These are phyloP conservation scores for Phytophthora palmivora DNA, from an alignment of 352 stramenopile genomes.

Conservation along the genomic window DNA sequence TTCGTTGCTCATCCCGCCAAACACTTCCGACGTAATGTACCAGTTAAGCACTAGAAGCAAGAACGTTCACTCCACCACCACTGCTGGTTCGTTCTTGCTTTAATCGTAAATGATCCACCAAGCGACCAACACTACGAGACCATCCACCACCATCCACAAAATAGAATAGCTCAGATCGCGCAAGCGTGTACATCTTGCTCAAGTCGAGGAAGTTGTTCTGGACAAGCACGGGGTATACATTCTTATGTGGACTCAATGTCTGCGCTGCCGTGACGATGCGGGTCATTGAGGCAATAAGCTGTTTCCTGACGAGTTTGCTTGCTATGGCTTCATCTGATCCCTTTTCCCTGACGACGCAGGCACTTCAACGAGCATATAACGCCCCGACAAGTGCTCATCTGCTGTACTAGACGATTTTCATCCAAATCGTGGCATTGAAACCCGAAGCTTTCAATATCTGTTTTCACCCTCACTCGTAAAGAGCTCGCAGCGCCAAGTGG, in stretches of 20 bases:
- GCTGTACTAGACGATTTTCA: slow-evolving; percentile 33
- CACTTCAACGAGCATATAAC: slow-evolving; percentile 51
- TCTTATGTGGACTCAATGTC: slow-evolving; percentile 31
- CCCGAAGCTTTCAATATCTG: slow-evolving; percentile 37
- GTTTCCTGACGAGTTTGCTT: slow-evolving; percentile 39
- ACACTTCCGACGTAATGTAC: not conserved
- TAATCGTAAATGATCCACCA: slow-evolving; percentile 53
- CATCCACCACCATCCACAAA: slow-evolving; percentile 63
- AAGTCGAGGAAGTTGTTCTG: slow-evolving; percentile 70
- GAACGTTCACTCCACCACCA: slow-evolving; percentile 13
- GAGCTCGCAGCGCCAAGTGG: slow-evolving; percentile 35
- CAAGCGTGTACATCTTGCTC: slow-evolving; percentile 79
- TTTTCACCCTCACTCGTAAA: slow-evolving; percentile 27
- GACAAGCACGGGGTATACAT: slow-evolving; percentile 64
- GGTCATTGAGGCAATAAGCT: slow-evolving; percentile 47
- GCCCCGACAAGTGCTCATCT: slow-evolving; percentile 35
- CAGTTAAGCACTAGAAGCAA: slow-evolving; percentile 4
- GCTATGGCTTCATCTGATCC: slow-evolving; percentile 33
- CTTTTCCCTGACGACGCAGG: slow-evolving; percentile 22
- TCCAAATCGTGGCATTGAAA: slow-evolving; percentile 32
- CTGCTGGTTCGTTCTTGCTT: slow-evolving; percentile 41
- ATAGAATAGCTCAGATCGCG: slow-evolving; percentile 72
- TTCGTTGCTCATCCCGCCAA: not conserved
- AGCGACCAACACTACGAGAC: slow-evolving; percentile 45
- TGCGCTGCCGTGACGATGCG: slow-evolving; percentile 47